Evolutionary conservation across 2,329 filamentous ascomycete species (phyloP), one percentile per base, ranked within the genome.

Genomic region (Pochonia chlamydosporia): DNA sequence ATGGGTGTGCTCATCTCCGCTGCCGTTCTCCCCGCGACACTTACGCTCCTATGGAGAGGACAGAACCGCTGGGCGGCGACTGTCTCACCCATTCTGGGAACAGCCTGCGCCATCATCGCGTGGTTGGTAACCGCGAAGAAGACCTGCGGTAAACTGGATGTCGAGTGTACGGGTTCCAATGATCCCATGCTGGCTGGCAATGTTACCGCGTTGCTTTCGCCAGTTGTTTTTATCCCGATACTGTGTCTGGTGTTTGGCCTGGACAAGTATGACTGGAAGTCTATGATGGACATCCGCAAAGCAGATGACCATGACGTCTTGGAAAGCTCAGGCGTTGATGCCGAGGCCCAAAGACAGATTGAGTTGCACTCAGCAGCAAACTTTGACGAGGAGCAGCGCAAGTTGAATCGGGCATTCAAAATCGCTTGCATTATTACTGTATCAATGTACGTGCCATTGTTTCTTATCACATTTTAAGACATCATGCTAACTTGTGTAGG

Each of bases 1-100:
- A 96, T 96, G 90, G 91, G 90, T 7, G 87, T 90, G 43, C 88
- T 96, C 58, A 93, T 96, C 60, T 89, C 85, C 0, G 81, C 87
- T 0, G 90, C 89, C 3, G 89, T 95, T 3, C 76, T 96, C 11
- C 90, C 91, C 0, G 87, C 89, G 0, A 85, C 88, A 0, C 70
- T 95, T 52, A 87, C 89, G 0, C 76, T 96, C 0, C 74, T 90
- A 49, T 96, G 89, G 89, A 79, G 78, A 43, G 81, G 84, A 2
- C 89, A 95, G 63, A 89, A 87, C 57, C 81, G 79, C 69, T 79
- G 79, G 58, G 85, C 87, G 1, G 87, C 85, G 0, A 81, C 80
- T 2, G 67, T 83, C 10, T 79, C 82, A 0, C 87, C 87, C 0
- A 73, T 84, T 1, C 71, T 89, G 1, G 87, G 86, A 3, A 74